Evolutionary conservation across 371 early-diverging fungal species (phyloP).

Genomic region (Mortierella polycephala): DNA sequence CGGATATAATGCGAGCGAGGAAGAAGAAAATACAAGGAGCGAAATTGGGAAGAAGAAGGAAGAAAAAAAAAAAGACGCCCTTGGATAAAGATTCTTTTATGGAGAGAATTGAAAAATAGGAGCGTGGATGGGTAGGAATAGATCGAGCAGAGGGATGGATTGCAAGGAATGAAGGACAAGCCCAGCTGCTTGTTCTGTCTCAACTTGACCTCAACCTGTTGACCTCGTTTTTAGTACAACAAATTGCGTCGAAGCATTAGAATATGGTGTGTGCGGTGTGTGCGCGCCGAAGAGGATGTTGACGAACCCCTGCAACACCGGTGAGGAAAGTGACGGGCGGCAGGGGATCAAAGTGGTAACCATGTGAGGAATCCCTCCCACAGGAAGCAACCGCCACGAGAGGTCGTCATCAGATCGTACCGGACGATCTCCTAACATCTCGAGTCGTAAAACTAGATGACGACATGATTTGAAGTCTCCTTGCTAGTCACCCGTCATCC

Average conservation of each 20-base stretch:
- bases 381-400: no score
- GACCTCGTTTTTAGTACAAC: not conserved
- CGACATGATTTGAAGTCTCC: no score
- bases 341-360: not conserved
- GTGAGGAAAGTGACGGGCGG: not conserved
- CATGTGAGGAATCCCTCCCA: no score
- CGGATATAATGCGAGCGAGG: not conserved
- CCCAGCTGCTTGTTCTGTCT: not conserved
- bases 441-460: no score
- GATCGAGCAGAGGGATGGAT: constrained; percentile 12
- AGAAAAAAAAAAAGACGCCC: not conserved
- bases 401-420: no score
- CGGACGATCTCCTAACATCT: no score
- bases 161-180: constrained; percentile 11
- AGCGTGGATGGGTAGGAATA: not conserved
- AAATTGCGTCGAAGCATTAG: constrained; percentile 11
- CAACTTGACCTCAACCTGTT: constrained; percentile 7
- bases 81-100: constrained; percentile 1
- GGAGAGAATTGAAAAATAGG: not conserved
- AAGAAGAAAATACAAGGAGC: not conserved
- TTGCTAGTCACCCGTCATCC: no score
- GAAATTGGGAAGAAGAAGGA: constrained; percentile 3
- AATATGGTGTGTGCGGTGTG: constrained; percentile 26
- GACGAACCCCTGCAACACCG: not conserved
- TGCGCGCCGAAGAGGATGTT: constrained; percentile 11